A percentile compares a stretch with the other conserved stretches of the same genome.
Conservation (phyloP, 257 asterid species). For the Jacaranda mimosifolia region DNA sequence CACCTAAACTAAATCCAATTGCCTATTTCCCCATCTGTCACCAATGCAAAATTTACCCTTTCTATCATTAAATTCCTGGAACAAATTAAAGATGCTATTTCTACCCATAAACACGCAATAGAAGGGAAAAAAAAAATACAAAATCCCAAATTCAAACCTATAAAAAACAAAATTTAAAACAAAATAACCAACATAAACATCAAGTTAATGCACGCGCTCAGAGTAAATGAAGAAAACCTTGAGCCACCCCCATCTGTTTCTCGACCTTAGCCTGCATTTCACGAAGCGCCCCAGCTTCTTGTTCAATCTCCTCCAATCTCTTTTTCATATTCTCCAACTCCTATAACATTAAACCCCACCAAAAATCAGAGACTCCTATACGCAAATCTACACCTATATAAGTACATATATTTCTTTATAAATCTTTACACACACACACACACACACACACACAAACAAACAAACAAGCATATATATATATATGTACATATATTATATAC, state of each 20-base stretch:
- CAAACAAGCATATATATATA: neutral
- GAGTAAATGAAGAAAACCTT: constrained; percentile 51
- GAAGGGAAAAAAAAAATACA: neutral
- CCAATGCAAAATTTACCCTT: neutral
- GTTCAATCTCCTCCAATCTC: constrained; percentile 76
- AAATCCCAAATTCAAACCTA: neutral
- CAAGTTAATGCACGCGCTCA: neutral
- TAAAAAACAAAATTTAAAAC: constrained; percentile 12
- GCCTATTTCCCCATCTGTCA: neutral
- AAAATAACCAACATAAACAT: constrained; percentile 1
- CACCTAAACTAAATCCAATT: neutral
- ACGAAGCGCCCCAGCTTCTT: constrained; percentile 74
- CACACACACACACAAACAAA: neutral
- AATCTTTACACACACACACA: neutral
- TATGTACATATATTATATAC: constrained; percentile 15
- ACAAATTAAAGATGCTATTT: constrained; percentile 11
- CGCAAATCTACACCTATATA: neutral
- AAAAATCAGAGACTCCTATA: neutral
- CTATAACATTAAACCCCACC: constrained; percentile 40
- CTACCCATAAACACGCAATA: neutral
- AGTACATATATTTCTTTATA: neutral
- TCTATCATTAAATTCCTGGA: neutral
- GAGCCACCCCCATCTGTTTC: constrained; percentile 61
- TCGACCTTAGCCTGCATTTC: constrained; percentile 74
- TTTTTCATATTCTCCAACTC: constrained; percentile 69